Conservation (phyloP, 495 filamentous ascomycete genomes). For the Melanomma pulvis-pyrius region DNA sequence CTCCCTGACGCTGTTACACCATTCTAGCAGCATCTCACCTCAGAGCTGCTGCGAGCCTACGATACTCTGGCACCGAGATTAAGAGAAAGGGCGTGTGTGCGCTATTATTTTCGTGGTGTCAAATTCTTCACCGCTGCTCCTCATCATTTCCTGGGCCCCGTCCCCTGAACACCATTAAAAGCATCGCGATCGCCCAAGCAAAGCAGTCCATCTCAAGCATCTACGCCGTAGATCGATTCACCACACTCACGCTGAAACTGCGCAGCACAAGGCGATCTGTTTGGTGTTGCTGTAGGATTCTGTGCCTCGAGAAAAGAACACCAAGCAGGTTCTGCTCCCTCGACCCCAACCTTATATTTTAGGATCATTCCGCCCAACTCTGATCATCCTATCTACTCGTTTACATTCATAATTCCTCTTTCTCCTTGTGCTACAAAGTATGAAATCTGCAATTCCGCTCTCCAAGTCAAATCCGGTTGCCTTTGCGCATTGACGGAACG, state of each 20-base stretch:
- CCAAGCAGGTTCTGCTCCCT: neutral
- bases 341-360: neutral
- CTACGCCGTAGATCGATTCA: constrained; percentile 16
- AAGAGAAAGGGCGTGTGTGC: constrained; percentile 8
- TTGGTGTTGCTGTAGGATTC: constrained; percentile 3
- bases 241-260: constrained; percentile 25
- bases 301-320: constrained; percentile 25
- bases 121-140: constrained; percentile 10
- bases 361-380: neutral
- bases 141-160: neutral
- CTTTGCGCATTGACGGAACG: constrained; percentile 5
- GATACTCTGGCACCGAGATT: constrained; percentile 12
- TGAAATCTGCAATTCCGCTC: neutral
- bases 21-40: constrained; percentile 20
- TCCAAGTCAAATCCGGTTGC: neutral
- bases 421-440: neutral
- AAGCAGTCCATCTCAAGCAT: constrained; percentile 10
- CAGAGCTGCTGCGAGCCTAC: constrained; percentile 20
- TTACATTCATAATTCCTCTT: neutral
- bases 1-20: constrained; percentile 10
- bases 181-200: constrained; percentile 9
- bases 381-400: neutral
- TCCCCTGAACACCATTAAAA: neutral
- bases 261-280: constrained; percentile 6
- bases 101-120: constrained; percentile 1